These are phyloP conservation scores for Clavispora fructus DNA, from an alignment of 805 yeast species.

Conservation along the genomic window DNA sequence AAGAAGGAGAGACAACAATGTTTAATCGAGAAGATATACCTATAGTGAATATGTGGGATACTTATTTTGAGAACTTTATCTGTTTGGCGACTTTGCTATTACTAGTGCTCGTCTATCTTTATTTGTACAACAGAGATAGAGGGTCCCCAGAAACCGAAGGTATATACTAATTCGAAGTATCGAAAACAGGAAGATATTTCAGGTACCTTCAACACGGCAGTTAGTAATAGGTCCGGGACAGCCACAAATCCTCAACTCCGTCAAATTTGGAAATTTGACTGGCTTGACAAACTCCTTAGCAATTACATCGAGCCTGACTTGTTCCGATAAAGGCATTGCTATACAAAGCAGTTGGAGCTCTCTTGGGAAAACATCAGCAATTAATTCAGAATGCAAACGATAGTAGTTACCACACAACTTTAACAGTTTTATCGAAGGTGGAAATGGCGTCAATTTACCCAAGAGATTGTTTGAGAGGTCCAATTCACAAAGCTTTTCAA, in stretches of 20 bases:
- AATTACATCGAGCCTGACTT: neutral
- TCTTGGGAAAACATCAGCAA: neutral
- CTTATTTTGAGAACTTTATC: too few relatives aligned
- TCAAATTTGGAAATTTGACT: neutral
- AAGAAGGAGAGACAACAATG: too few relatives aligned
- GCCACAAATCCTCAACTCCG: neutral
- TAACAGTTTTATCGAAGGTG: conserved; percentile 9
- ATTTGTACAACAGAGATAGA: too few relatives aligned
- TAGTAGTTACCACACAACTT: conserved; percentile 21
- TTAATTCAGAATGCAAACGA: neutral
- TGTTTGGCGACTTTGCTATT: too few relatives aligned
- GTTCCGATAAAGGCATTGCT: neutral
- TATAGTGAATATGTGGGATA: too few relatives aligned
- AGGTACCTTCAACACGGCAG: too few relatives aligned
- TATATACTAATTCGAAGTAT: too few relatives aligned
- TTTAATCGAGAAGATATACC: too few relatives aligned
- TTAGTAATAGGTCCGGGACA: neutral
- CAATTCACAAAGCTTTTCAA: conserved; percentile 11
- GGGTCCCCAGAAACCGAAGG: too few relatives aligned
- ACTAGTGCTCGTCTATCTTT: too few relatives aligned
- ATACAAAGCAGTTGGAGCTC: neutral
- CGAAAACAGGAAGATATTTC: neutral
- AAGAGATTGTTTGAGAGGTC: conserved; percentile 23
- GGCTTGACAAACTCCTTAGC: neutral
- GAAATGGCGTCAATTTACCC: conserved; percentile 12